phyloP scores from a whole-genome alignment of 116 monocot genomes.

The Thalassia testudinum region DNA sequence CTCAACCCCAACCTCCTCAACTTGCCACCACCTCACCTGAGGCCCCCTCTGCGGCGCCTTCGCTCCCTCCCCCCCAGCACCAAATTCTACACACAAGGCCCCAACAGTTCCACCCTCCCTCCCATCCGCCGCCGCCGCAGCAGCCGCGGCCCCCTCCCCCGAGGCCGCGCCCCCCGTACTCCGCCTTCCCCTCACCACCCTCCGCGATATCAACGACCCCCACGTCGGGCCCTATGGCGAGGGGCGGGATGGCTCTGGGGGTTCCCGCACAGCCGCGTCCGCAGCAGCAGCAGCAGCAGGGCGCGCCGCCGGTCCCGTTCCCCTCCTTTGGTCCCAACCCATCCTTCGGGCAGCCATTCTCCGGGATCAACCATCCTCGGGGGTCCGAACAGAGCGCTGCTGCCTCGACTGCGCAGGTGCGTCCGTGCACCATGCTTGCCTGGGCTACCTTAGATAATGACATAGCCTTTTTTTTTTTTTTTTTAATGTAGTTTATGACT shows the following conservation, averaged over 20 bases:
- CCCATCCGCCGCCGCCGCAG: not conserved
- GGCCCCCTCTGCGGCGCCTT: conserved; percentile 1
- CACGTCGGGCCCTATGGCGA: conserved; percentile 8
- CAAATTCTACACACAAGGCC: conserved; percentile 5
- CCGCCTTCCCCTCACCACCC: not conserved
- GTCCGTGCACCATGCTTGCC: too few species aligned
- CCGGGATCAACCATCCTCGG: conserved; percentile 10
- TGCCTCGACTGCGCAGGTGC: conserved; percentile 19
- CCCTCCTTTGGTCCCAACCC: conserved; percentile 31
- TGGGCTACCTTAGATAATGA: too few species aligned
- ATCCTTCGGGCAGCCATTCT: conserved; percentile 20
- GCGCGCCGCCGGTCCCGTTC: conserved; percentile 8
- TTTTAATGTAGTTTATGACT: too few species aligned
- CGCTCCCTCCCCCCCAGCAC: too few species aligned
- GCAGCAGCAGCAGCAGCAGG: conserved; percentile 7
- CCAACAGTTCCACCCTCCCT: not conserved
- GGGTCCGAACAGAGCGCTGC: conserved; percentile 14
- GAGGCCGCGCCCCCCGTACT: too few species aligned
- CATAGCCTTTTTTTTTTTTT: too few species aligned
- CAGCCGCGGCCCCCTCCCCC: too few species aligned
- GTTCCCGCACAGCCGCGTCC: conserved; percentile 20
- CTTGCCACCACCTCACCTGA: not conserved
- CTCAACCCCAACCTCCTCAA: not conserved
- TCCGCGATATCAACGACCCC: not conserved
- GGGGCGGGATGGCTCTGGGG: conserved; percentile 34